Percentiles rank a stretch among this genome's conserved stretches.
Evolutionary conservation across 78 protist genomes (phyloP).

Genomic region (Planoprotostelium fungivorum): DNA sequence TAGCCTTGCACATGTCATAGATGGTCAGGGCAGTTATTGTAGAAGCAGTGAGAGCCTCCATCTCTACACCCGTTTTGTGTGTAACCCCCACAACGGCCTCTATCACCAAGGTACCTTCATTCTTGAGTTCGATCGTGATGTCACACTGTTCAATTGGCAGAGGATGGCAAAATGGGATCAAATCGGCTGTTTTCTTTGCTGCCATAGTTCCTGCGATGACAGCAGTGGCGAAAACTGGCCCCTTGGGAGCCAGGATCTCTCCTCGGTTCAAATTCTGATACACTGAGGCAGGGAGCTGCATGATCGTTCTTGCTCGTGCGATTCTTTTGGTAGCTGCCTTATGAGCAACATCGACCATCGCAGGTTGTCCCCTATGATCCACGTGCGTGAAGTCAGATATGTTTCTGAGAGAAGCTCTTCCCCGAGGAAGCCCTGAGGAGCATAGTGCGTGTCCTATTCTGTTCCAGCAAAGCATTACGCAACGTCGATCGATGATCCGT

Average conservation of each 20-base stretch:
- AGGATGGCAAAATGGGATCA: slow-evolving; percentile 84
- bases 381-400: slow-evolving; percentile 27
- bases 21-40: slow-evolving; percentile 57
- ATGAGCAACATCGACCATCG: slow-evolving; percentile 52
- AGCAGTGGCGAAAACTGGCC: slow-evolving; percentile 73
- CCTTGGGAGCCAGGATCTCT: slow-evolving; percentile 41
- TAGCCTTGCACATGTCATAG: slow-evolving; percentile 83
- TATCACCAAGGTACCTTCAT: neutral
- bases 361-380: slow-evolving; percentile 13
- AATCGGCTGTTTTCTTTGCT: slow-evolving; percentile 53
- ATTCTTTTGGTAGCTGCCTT: slow-evolving; percentile 28
- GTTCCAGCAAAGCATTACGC: too few species aligned
- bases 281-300: slow-evolving; percentile 22
- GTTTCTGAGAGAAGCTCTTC: too few species aligned
- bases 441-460: too few species aligned
- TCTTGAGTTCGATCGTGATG: slow-evolving; percentile 9
- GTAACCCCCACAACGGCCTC: slow-evolving; percentile 9
- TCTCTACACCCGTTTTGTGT: slow-evolving; percentile 78
- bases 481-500: too few species aligned
- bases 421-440: too few species aligned
- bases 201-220: slow-evolving; percentile 81
- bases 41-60: slow-evolving; percentile 85
- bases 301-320: slow-evolving; percentile 30
- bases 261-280: slow-evolving; percentile 8
- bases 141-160: slow-evolving; percentile 41